phyloP scores from a whole-genome alignment of 306 rosid genomes.

The Fragaria vesca region DNA sequence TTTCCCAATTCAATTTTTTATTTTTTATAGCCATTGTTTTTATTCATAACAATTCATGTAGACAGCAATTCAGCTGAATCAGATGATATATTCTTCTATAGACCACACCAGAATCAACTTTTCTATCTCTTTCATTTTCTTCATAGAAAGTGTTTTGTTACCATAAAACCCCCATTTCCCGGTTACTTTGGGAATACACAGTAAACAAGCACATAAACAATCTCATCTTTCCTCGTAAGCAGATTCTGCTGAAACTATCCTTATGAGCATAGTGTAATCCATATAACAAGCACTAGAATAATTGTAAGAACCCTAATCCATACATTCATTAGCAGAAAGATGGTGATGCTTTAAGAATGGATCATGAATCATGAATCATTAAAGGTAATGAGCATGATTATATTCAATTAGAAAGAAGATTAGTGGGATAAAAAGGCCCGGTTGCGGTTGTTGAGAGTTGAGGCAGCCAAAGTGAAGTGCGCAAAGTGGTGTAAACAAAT shows the following conservation, averaged over 20 bases:
- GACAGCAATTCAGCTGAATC: conserved; percentile 14
- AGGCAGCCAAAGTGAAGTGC: background rate
- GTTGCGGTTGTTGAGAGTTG: background rate
- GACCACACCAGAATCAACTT: background rate
- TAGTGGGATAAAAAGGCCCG: background rate
- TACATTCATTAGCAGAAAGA: background rate
- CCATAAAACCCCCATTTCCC: background rate
- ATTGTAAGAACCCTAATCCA: background rate
- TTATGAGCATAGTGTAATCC: background rate
- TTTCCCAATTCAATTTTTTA: background rate
- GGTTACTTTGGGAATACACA: background rate
- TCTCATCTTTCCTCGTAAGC: background rate
- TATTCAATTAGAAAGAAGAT: background rate
- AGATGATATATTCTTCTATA: conserved; percentile 3
- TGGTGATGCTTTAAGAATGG: background rate
- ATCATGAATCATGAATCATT: background rate
- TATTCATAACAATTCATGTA: conserved; percentile 14
- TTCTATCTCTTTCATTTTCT: background rate
- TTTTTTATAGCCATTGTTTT: conserved; percentile 1
- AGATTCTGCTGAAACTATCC: too few relatives aligned
- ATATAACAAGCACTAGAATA: background rate
- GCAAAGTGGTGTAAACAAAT: background rate
- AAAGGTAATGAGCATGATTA: background rate
- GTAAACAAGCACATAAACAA: background rate
- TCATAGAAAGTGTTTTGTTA: background rate